Percentiles rank a stretch among this genome's conserved stretches.
Conservation (phyloP, 148 eudicot genomes). For the Rhododendron kiyosumense region DNA sequence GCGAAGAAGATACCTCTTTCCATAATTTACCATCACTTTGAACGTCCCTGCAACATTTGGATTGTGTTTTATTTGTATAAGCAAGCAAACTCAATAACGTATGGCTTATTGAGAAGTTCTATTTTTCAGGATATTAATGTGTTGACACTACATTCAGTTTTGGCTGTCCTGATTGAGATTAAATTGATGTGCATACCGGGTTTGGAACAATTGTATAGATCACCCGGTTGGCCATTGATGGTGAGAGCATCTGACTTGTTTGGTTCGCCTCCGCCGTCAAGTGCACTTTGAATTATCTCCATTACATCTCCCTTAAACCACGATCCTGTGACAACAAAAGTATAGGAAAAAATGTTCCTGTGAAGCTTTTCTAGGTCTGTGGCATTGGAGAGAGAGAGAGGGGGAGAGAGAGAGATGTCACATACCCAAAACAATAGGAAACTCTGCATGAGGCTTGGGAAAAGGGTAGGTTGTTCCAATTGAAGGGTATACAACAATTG, state of each 20-base stretch:
- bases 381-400: neutral
- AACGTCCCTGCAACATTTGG: slow-evolving; percentile 10
- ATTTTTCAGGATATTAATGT: too few species aligned
- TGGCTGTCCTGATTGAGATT: neutral
- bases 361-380: neutral
- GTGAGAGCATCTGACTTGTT: slow-evolving; percentile 24
- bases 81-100: neutral
- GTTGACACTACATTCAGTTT: neutral
- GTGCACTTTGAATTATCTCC: slow-evolving; percentile 14
- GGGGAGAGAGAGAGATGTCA: neutral
- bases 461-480: neutral
- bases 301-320: slow-evolving; percentile 31
- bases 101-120: neutral
- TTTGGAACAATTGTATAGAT: slow-evolving; percentile 19
- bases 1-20: slow-evolving; percentile 28
- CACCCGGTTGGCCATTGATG: slow-evolving; percentile 38
- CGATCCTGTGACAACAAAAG: neutral
- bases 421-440: slow-evolving; percentile 4
- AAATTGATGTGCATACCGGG: slow-evolving; percentile 4
- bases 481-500: neutral
- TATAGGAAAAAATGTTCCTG: too few species aligned
- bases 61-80: neutral
- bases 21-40: slow-evolving; percentile 10
- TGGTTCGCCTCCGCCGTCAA: slow-evolving; percentile 16
- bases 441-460: neutral